Evolutionary conservation across 306 rosid genomes (phyloP).

Genomic region (Amphicarpaea edgeworthii): DNA sequence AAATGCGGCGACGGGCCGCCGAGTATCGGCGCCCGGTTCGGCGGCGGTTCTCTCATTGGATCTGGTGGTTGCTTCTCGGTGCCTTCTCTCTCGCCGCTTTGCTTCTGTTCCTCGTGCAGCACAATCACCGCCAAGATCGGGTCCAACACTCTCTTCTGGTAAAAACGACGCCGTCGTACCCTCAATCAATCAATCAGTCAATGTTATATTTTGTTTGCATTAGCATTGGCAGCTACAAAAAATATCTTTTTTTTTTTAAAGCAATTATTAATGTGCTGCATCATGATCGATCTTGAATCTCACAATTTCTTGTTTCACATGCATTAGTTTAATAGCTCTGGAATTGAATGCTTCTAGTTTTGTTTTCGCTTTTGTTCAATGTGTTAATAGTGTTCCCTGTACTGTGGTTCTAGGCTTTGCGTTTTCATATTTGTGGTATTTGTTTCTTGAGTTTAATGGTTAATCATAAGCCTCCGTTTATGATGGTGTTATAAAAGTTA

Average conservation of each 20-base stretch:
- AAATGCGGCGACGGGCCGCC: slow-evolving; percentile 93
- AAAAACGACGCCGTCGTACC: slow-evolving; percentile 34
- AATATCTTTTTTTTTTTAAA: slow-evolving; percentile 6
- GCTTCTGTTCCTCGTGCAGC: slow-evolving; percentile 74
- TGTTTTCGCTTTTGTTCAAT: slow-evolving; percentile 6
- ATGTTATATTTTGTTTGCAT: too few species aligned
- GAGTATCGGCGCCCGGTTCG: slow-evolving; percentile 94
- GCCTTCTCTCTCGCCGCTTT: slow-evolving; percentile 71
- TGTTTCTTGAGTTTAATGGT: too few species aligned
- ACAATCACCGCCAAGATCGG: slow-evolving; percentile 75
- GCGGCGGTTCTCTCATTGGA: slow-evolving; percentile 78
- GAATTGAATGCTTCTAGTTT: not conserved
- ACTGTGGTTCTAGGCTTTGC: slow-evolving; percentile 13
- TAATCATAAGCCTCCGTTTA: too few species aligned
- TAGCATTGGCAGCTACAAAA: not conserved
- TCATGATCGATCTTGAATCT: slow-evolving; percentile 27
- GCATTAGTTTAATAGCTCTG: not conserved
- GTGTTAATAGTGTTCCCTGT: not conserved
- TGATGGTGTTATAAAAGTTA: too few species aligned
- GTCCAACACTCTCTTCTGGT: slow-evolving; percentile 62
- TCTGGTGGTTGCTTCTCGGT: slow-evolving; percentile 84
- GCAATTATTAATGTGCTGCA: slow-evolving; percentile 21
- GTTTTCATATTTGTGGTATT: not conserved
- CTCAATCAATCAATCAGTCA: too few species aligned
- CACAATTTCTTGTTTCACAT: not conserved